These are phyloP conservation scores for Oenanthe sinensis DNA, from an alignment of 129 eudicot species.

Conservation along the genomic window DNA sequence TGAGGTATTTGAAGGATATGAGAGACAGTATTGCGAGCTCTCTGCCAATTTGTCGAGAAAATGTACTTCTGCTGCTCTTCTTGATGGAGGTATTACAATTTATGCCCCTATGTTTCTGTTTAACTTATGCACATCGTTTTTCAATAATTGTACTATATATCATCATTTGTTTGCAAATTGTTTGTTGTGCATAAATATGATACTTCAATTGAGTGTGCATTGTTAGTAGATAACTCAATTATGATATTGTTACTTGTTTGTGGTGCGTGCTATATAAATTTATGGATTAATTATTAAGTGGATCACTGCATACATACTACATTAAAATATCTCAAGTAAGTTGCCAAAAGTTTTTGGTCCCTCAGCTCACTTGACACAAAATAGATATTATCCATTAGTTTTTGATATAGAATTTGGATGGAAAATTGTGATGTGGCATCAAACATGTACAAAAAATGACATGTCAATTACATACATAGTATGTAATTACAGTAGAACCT, in stretches of 20 bases:
- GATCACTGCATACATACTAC: no score
- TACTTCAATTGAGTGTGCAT: background rate
- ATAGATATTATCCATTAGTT: no score
- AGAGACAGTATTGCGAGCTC: constrained; percentile 85
- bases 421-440: no score
- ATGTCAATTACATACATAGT: no score
- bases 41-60: constrained; percentile 72
- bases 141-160: background rate
- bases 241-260: no score
- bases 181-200: background rate
- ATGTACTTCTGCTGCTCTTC: constrained; percentile 49
- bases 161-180: background rate
- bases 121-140: background rate
- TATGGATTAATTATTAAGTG: no score
- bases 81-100: constrained; percentile 55
- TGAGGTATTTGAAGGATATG: constrained; percentile 81
- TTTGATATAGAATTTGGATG: no score
- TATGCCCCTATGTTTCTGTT: background rate
- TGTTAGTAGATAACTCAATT: background rate
- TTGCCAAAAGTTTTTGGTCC: no score
- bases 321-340: no score
- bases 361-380: no score
- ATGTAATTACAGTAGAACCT: no score
- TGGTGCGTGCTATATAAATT: background rate
- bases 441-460: no score